These are phyloP conservation scores for Pseudocercospora pini-densiflorae DNA, from an alignment of 2,329 filamentous ascomycete genomes.

Conservation along the genomic window DNA sequence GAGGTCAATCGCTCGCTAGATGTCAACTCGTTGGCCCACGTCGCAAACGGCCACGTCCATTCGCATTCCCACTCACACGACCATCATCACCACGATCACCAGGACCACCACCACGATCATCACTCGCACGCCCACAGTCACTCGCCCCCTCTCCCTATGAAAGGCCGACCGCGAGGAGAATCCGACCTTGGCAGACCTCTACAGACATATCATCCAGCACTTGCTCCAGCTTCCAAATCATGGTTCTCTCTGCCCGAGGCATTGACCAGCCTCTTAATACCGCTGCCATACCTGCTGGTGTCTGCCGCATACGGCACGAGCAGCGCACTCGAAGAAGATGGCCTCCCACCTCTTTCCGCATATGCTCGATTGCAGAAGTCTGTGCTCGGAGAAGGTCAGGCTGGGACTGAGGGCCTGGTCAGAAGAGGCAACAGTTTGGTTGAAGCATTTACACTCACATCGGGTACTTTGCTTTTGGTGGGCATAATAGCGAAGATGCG, in stretches of 20 bases:
- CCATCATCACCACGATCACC: constrained; percentile 13
- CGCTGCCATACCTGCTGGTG: constrained; percentile 54
- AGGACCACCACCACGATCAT: constrained; percentile 27
- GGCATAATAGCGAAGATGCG: constrained; percentile 46
- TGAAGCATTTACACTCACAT: constrained; percentile 52
- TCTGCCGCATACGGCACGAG: constrained; percentile 50
- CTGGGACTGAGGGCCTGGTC: constrained; percentile 8
- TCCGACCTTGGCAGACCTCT: constrained; percentile 50
- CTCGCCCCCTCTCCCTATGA: constrained; percentile 32
- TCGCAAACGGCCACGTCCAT: constrained; percentile 25
- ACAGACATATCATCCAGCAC: constrained; percentile 27
- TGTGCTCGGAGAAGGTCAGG: constrained; percentile 28
- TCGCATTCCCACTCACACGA: constrained; percentile 15
- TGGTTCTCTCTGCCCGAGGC: constrained; percentile 51
- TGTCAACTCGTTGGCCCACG: constrained; percentile 29
- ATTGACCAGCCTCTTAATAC: constrained; percentile 55
- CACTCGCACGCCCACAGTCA: constrained; percentile 37
- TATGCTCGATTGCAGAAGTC: constrained; percentile 37
- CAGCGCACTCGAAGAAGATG: constrained; percentile 28
- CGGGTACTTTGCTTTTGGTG: constrained; percentile 51
- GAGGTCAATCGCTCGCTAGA: constrained; percentile 12
- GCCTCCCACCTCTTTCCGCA: constrained; percentile 37
- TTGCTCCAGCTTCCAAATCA: constrained; percentile 29
- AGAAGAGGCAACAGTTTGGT: constrained; percentile 40
- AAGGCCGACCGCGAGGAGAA: constrained; percentile 48